Percentiles rank a stretch among this genome's conserved stretches.
Evolutionary conservation across 169 alveolate species (phyloP).

Genomic region (Eimeria mitis): DNA sequence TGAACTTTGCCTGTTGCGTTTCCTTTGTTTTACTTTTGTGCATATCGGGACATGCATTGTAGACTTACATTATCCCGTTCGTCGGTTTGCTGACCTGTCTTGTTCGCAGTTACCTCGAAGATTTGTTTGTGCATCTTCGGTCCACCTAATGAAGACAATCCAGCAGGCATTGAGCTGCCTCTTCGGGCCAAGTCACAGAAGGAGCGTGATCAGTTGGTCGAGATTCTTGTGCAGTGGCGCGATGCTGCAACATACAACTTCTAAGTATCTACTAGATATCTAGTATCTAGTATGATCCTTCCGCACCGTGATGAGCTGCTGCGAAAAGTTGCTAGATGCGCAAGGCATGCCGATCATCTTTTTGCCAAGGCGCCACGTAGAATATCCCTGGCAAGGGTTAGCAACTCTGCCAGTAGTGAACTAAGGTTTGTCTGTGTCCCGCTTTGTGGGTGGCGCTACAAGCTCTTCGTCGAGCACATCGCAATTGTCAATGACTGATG

Average conservation of each 20-base stretch:
- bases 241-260: slow-evolving; percentile 95
- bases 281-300: no score
- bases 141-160: slow-evolving; percentile 95
- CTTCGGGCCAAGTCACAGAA: slow-evolving; percentile 91
- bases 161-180: slow-evolving; percentile 94
- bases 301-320: neutral
- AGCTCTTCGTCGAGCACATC: neutral
- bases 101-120: slow-evolving; percentile 87
- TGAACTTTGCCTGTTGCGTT: neutral
- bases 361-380: neutral
- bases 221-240: slow-evolving; percentile 94
- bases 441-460: neutral
- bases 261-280: slow-evolving; percentile 21
- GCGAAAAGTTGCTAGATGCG: slow-evolving; percentile 17
- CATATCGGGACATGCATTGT: no score
- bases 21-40: neutral
- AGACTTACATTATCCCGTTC: neutral
- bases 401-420: neutral
- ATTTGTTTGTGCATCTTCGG: slow-evolving; percentile 91
- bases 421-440: neutral
- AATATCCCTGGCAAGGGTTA: neutral
- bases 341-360: neutral
- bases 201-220: slow-evolving; percentile 94
- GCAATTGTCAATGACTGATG: slow-evolving; percentile 5
- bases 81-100: neutral